Conservation (phyloP, 768 basidiomycete genomes). For the Trametes elegans region DNA sequence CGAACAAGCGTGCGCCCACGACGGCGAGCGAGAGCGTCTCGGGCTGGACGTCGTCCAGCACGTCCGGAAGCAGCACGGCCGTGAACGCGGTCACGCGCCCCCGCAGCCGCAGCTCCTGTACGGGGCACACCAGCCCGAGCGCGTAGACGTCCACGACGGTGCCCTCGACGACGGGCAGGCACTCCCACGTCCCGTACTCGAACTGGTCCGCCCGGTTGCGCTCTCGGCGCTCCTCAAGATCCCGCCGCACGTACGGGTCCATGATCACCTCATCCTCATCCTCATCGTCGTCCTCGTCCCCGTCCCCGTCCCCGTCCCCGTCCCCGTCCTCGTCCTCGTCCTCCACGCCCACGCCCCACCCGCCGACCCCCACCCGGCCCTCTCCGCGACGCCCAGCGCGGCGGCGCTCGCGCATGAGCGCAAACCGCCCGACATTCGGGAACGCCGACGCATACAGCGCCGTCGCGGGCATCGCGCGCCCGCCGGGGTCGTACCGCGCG, state of each 20-base stretch:
- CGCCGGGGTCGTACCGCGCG: background rate
- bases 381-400: no score
- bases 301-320: background rate
- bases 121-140: slow-evolving; percentile 8
- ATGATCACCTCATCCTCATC: background rate
- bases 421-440: slow-evolving; percentile 8
- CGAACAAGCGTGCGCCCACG: background rate
- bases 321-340: background rate
- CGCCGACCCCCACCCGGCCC: background rate
- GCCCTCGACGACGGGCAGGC: slow-evolving; percentile 5
- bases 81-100: background rate
- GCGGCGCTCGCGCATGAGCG: background rate
- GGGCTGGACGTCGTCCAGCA: slow-evolving; percentile 3
- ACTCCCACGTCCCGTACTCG: slow-evolving; percentile 1
- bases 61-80: background rate
- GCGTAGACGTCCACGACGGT: slow-evolving; percentile 1
- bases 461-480: slow-evolving; percentile 3
- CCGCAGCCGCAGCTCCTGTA: background rate
- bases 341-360: background rate
- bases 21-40: background rate
- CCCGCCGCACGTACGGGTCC: background rate
- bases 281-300: background rate
- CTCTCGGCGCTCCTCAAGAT: background rate
- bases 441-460: slow-evolving; percentile 5
- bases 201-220: slow-evolving; percentile 3